Evolutionary conservation across 345 rosid genomes (phyloP).

Genomic region (Limnanthes douglasii): DNA sequence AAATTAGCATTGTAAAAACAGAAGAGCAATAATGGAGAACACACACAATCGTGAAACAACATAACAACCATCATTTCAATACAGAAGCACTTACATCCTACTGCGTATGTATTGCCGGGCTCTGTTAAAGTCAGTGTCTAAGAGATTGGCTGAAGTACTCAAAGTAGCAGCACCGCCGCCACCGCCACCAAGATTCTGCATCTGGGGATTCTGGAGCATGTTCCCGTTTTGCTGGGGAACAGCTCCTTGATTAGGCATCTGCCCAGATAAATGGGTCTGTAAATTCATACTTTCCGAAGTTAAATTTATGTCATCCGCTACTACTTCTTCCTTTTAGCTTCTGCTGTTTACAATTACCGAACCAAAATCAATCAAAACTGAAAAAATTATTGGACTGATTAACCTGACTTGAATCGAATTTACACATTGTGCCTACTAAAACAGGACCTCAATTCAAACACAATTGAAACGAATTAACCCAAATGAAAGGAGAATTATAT

Average conservation of each 20-base stretch:
- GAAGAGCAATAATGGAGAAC: neutral
- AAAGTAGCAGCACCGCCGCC: slow-evolving; percentile 11
- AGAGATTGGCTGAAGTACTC: slow-evolving; percentile 9
- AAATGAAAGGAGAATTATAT: too few species aligned
- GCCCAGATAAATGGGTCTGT: slow-evolving; percentile 53
- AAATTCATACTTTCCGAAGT: slow-evolving; percentile 41
- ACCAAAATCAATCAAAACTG: too few species aligned
- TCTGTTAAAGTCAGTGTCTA: slow-evolving; percentile 34
- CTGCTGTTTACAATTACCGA: too few species aligned
- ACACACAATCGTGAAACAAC: neutral
- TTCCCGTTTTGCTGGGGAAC: slow-evolving; percentile 54
- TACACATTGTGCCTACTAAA: too few species aligned
- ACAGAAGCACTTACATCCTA: slow-evolving; percentile 38
- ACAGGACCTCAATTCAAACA: too few species aligned
- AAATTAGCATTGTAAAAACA: too few species aligned
- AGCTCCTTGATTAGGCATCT: slow-evolving; percentile 48
- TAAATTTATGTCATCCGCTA: slow-evolving; percentile 13
- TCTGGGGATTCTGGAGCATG: slow-evolving; percentile 24
- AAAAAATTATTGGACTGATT: too few species aligned
- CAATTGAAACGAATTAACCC: too few species aligned
- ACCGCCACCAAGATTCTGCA: slow-evolving; percentile 41
- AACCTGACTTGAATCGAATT: too few species aligned
- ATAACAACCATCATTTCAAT: neutral
- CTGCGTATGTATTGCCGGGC: slow-evolving; percentile 34
- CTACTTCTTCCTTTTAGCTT: slow-evolving; percentile 12